phyloP scores from a whole-genome alignment of 306 rosid species.

The Dalbergia cochinchinensis region DNA sequence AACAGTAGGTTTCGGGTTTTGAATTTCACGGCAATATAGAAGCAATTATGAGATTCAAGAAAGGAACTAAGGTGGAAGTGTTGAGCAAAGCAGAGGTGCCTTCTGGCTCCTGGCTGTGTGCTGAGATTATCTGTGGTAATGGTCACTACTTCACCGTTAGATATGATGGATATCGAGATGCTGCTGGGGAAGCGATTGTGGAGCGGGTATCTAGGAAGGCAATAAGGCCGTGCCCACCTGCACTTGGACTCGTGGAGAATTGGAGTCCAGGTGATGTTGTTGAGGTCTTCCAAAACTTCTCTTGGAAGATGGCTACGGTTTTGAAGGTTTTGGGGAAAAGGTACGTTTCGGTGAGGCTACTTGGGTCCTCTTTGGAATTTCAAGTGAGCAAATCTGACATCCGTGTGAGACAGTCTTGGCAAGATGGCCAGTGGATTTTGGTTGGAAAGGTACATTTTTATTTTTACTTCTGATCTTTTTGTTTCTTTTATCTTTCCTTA shows the following conservation, averaged over 20 bases:
- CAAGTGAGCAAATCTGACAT: conserved; percentile 75
- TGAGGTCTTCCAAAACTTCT: conserved; percentile 75
- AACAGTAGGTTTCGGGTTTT: conserved; percentile 44
- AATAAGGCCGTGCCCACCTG: conserved; percentile 86
- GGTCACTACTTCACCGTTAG: conserved; percentile 75
- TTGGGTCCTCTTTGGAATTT: conserved; percentile 81
- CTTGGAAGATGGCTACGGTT: conserved; percentile 93
- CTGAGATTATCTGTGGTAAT: conserved; percentile 77
- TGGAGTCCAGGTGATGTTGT: conserved; percentile 85
- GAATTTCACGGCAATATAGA: conserved; percentile 23
- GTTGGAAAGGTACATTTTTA: conserved; percentile 72
- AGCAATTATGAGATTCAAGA: conserved; percentile 78
- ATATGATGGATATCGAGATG: conserved; percentile 66
- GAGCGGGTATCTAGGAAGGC: conserved; percentile 73
- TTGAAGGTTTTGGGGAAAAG: conserved; percentile 69
- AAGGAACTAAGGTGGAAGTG: conserved; percentile 86
- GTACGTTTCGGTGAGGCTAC: conserved; percentile 69
- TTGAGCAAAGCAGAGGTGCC: conserved; percentile 78
- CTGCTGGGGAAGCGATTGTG: conserved; percentile 48
- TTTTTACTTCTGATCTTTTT: conserved; percentile 18
- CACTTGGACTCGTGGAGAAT: conserved; percentile 54
- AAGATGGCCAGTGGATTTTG: conserved; percentile 78
- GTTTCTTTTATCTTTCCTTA: conserved; percentile 21
- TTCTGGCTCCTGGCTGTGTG: conserved; percentile 88
- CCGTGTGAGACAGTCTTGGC: conserved; percentile 85